phyloP scores from a whole-genome alignment of 306 rosid genomes.

The Casuarina equisetifolia region DNA sequence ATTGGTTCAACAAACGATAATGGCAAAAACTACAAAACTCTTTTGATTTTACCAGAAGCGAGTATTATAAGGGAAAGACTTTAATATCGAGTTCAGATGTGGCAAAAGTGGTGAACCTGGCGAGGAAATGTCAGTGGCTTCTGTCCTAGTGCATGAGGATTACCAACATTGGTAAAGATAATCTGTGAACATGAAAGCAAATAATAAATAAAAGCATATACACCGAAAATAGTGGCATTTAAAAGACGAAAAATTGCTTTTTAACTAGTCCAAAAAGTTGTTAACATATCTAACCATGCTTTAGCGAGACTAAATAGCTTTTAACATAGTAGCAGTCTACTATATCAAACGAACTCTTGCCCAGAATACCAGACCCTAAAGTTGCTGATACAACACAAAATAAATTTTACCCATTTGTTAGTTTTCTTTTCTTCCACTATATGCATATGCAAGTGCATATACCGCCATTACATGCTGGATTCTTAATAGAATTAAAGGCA shows the following conservation, averaged over 20 bases:
- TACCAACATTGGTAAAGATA: conserved; percentile 97
- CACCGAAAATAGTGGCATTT: background rate
- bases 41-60: conserved; percentile 18
- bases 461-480: background rate
- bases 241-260: background rate
- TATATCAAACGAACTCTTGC: background rate
- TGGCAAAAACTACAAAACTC: background rate
- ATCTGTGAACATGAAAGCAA: conserved; percentile 53
- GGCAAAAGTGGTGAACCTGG: conserved; percentile 59
- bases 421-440: background rate
- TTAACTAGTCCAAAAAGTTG: background rate
- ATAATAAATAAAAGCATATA: conserved; percentile 7
- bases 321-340: background rate
- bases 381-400: background rate
- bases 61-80: conserved; percentile 3
- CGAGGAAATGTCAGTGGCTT: conserved; percentile 97
- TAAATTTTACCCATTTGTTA: background rate
- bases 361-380: background rate
- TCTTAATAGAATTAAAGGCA: background rate
- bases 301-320: background rate
- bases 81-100: conserved; percentile 16
- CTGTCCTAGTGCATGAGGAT: conserved; percentile 99
- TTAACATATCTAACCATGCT: background rate
- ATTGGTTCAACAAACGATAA: conserved; percentile 26
- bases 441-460: background rate